Conservation (phyloP, 495 filamentous ascomycete genomes). For the Tuber magnatum region DNA sequence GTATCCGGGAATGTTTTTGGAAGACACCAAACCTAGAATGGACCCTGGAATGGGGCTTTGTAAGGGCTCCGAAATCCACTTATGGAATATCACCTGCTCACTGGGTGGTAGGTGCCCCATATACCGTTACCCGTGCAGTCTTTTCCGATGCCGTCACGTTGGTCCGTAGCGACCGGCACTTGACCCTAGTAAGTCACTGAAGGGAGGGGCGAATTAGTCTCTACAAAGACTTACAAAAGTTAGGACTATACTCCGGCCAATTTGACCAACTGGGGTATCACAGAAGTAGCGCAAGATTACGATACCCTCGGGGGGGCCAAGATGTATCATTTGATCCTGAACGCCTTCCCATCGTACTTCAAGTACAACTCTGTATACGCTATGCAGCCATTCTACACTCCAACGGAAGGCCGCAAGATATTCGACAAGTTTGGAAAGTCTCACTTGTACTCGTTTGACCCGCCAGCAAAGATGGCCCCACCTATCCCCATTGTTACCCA, state of each 20-base stretch:
- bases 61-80: neutral
- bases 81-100: neutral
- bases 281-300: conserved; percentile 48
- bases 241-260: conserved; percentile 61
- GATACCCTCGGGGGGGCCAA: conserved; percentile 53
- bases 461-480: conserved; percentile 42
- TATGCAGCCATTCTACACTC: conserved; percentile 51
- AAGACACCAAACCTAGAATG: conserved; percentile 46
- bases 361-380: conserved; percentile 44
- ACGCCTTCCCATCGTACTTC: conserved; percentile 57
- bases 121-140: conserved; percentile 69
- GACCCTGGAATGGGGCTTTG: conserved; percentile 41
- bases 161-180: conserved; percentile 75
- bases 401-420: conserved; percentile 50
- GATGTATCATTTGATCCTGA: conserved; percentile 56
- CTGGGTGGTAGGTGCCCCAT: conserved; percentile 39
- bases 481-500: conserved; percentile 48
- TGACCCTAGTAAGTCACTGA: conserved; percentile 48
- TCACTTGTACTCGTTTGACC: conserved; percentile 50
- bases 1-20: conserved; percentile 55
- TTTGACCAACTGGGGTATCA: conserved; percentile 75
- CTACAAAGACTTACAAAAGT: neutral
- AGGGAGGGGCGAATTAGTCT: neutral
- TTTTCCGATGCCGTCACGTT: conserved; percentile 75
- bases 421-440: conserved; percentile 45